Evolutionary conservation across 1,284 basidiomycete species (phyloP).

Genomic region (Ganoderma meredithae): DNA sequence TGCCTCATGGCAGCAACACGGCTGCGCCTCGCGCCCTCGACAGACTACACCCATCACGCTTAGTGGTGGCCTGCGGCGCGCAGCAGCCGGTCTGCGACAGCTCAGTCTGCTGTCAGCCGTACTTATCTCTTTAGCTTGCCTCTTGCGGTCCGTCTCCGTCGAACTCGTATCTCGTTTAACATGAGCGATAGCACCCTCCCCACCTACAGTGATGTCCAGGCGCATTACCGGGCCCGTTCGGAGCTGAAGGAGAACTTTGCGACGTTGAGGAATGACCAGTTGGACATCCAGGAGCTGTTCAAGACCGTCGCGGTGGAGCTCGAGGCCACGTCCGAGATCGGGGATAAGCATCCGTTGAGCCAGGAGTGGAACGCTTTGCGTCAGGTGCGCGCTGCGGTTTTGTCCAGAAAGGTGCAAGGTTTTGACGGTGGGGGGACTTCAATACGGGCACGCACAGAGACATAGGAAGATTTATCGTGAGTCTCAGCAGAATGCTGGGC

Average conservation of each 20-base stretch:
- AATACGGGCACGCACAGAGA: constrained; percentile 19
- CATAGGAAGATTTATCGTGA: constrained; percentile 39
- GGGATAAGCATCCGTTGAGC: constrained; percentile 33
- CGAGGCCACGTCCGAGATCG: constrained; percentile 39
- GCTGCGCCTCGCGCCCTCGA: constrained; percentile 4
- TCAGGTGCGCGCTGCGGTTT: constrained; percentile 30
- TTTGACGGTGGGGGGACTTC: background rate
- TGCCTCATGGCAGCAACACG: constrained; percentile 2
- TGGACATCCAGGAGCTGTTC: constrained; percentile 40
- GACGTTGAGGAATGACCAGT: constrained; percentile 38
- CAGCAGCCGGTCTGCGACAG: background rate
- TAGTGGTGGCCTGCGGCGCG: background rate
- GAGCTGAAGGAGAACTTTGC: constrained; percentile 36
- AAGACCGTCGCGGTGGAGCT: constrained; percentile 36
- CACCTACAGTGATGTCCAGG: constrained; percentile 29
- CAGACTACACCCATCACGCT: background rate
- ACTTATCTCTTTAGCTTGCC: background rate
- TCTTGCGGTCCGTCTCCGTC: background rate
- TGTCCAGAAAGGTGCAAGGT: background rate
- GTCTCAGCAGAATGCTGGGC: constrained; percentile 40
- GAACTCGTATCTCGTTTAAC: background rate
- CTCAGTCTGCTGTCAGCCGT: background rate
- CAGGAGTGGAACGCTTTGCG: constrained; percentile 36
- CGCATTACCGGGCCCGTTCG: constrained; percentile 26
- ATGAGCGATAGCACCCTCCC: constrained; percentile 23